Percentiles rank a stretch among this genome's conserved stretches.
These are phyloP conservation scores for Populus deltoides DNA, from an alignment of 345 rosid genomes.

Conservation along the genomic window DNA sequence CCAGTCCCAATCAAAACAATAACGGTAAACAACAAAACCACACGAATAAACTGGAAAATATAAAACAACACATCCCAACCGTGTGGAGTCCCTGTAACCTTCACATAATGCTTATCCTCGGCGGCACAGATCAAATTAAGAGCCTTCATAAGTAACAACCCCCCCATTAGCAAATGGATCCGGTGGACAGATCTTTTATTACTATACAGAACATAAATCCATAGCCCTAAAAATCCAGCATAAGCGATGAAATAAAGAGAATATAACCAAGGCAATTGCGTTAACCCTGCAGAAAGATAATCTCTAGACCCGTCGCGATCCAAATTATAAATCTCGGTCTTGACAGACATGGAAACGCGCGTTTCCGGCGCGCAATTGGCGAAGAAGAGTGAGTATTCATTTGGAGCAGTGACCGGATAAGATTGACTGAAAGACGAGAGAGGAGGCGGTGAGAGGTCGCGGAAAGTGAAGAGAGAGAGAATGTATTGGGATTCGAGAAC, in stretches of 20 bases:
- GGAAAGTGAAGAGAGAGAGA: conserved; percentile 60
- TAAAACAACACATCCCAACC: conserved; percentile 95
- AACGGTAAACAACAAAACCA: conserved; percentile 80
- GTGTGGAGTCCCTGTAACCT: conserved; percentile 89
- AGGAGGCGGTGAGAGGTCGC: conserved; percentile 80
- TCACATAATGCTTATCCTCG: conserved; percentile 79
- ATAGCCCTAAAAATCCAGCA: conserved; percentile 50
- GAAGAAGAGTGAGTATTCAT: conserved; percentile 87
- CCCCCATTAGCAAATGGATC: conserved; percentile 85
- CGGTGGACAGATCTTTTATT: conserved; percentile 63
- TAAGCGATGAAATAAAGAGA: conserved; percentile 56
- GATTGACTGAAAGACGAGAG: conserved; percentile 55
- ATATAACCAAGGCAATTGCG: conserved; percentile 68
- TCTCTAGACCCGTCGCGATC: conserved; percentile 59
- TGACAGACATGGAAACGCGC: conserved; percentile 74
- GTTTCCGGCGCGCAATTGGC: conserved; percentile 82
- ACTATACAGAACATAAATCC: conserved; percentile 54
- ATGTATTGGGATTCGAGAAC: conserved; percentile 76
- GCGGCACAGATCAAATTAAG: conserved; percentile 87
- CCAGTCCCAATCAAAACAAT: conserved; percentile 96
- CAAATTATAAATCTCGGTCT: conserved; percentile 67
- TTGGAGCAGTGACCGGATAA: conserved; percentile 62
- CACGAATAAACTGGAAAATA: conserved; percentile 83
- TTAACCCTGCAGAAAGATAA: conserved; percentile 72
- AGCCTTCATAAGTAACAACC: conserved; percentile 73